A percentile compares a stretch with the other conserved stretches of the same genome.
phyloP scores from a whole-genome alignment of 768 basidiomycete species.

The Xanthoconium purpureum region DNA sequence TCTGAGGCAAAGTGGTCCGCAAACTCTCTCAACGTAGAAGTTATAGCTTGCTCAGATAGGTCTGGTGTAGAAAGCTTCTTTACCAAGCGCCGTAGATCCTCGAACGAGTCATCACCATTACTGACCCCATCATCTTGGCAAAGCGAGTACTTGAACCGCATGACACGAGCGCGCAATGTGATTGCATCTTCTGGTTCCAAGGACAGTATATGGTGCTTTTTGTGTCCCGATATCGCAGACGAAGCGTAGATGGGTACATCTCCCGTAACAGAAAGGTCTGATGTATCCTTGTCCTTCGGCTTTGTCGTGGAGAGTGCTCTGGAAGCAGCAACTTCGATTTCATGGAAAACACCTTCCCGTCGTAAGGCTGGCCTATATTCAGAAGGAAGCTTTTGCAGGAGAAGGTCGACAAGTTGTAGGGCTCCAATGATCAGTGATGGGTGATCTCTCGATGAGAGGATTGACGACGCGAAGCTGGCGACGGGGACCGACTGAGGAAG shows the following conservation, averaged over 20 bases:
- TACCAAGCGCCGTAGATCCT: slow-evolving; percentile 62
- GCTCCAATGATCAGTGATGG: slow-evolving; percentile 82
- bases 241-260: slow-evolving; percentile 38
- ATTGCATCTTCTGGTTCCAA: slow-evolving; percentile 88
- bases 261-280: slow-evolving; percentile 36
- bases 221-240: slow-evolving; percentile 57
- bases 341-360: slow-evolving; percentile 94
- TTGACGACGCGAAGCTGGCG: slow-evolving; percentile 91
- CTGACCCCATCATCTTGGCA: slow-evolving; percentile 50
- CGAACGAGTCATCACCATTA: slow-evolving; percentile 61
- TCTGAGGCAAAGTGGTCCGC: slow-evolving; percentile 76
- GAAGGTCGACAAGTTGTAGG: slow-evolving; percentile 89
- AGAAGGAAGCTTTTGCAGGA: slow-evolving; percentile 77
- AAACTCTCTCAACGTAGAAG: slow-evolving; percentile 65
- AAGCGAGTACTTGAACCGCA: slow-evolving; percentile 77
- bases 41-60: slow-evolving; percentile 61
- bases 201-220: slow-evolving; percentile 64
- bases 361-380: slow-evolving; percentile 88
- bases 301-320: slow-evolving; percentile 56
- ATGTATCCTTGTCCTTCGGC: slow-evolving; percentile 43
- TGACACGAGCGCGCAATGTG: slow-evolving; percentile 85
- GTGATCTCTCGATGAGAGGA: slow-evolving; percentile 90
- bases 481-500: slow-evolving; percentile 79
- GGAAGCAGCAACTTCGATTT: slow-evolving; percentile 76
- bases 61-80: slow-evolving; percentile 53